Evolutionary conservation across 257 asterid species (phyloP).

Genomic region (Petunia axillaris): DNA sequence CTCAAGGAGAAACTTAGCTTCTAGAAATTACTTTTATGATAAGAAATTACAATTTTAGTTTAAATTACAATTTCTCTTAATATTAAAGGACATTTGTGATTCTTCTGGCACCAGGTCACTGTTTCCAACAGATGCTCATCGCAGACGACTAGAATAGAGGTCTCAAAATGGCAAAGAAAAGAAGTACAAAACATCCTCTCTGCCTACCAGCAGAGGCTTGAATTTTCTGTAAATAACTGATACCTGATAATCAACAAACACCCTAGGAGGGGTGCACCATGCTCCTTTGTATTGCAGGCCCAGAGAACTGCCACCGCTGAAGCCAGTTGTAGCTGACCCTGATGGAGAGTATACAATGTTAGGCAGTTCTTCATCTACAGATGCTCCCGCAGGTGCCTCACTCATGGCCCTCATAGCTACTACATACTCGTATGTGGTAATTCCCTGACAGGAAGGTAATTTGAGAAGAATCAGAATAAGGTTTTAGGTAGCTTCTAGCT

Average conservation of each 20-base stretch:
- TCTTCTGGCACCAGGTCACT: constrained; percentile 9
- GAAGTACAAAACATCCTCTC: constrained; percentile 12
- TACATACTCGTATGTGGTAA: constrained; percentile 91
- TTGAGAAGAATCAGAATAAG: constrained; percentile 5
- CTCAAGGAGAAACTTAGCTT: constrained; percentile 2
- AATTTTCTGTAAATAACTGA: background rate
- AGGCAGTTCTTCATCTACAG: constrained; percentile 78
- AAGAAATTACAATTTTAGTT: background rate
- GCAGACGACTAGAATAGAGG: background rate
- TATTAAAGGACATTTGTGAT: background rate
- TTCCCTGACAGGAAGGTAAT: constrained; percentile 58
- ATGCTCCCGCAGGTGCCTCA: constrained; percentile 83
- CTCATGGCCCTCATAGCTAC: constrained; percentile 99
- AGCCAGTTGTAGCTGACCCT: constrained; percentile 94
- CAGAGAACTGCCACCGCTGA: constrained; percentile 95
- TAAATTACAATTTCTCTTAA: background rate
- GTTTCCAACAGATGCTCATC: background rate
- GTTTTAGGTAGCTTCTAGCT: constrained; percentile 29
- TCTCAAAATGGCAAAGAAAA: background rate
- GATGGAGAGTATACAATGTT: constrained; percentile 82
- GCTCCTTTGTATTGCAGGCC: constrained; percentile 99
- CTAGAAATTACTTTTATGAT: background rate
- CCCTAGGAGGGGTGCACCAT: constrained; percentile 99
- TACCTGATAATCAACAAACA: constrained; percentile 98
- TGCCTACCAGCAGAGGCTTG: constrained; percentile 6